A percentile compares a stretch with the other conserved stretches of the same genome.
Conservation (phyloP, 2,329 filamentous ascomycete genomes). For the Fusarium humuli region DNA sequence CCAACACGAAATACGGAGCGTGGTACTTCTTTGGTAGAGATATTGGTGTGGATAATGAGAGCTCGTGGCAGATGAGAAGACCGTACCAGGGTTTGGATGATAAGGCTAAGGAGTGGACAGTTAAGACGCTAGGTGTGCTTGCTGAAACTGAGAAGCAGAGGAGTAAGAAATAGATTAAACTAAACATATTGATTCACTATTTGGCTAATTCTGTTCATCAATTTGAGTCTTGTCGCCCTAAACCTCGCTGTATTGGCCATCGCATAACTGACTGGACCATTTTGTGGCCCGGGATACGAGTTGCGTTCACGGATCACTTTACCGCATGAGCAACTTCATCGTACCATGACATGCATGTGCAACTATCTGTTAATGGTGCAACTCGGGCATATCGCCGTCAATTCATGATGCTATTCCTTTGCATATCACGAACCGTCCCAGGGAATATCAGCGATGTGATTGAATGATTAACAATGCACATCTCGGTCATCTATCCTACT, state of each 20-base stretch:
- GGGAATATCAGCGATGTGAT: not conserved
- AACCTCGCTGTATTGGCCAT: not conserved
- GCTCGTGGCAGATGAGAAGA: slow-evolving; percentile 55
- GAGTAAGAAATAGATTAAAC: not conserved
- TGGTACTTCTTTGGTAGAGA: slow-evolving; percentile 56
- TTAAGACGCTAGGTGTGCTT: slow-evolving; percentile 55
- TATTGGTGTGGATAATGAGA: slow-evolving; percentile 52
- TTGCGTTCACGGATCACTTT: not conserved
- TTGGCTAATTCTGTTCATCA: not conserved
- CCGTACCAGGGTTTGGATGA: slow-evolving; percentile 56
- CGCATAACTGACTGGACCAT: not conserved
- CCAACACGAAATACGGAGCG: slow-evolving; percentile 60
- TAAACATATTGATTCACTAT: not conserved
- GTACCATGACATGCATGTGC: not conserved
- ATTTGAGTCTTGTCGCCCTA: not conserved
- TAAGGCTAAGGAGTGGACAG: slow-evolving; percentile 56
- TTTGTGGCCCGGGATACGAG: not conserved
- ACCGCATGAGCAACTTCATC: not conserved
- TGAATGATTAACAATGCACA: not conserved
- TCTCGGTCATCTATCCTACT: slow-evolving; percentile 35
- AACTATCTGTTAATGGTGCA: not conserved
- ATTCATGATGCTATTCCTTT: not conserved
- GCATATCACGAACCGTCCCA: not conserved
- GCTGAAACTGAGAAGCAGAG: slow-evolving; percentile 48
- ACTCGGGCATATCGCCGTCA: not conserved